These are phyloP conservation scores for Colletotrichum cuscutae DNA, from an alignment of 2,329 filamentous ascomycete genomes.

Conservation along the genomic window DNA sequence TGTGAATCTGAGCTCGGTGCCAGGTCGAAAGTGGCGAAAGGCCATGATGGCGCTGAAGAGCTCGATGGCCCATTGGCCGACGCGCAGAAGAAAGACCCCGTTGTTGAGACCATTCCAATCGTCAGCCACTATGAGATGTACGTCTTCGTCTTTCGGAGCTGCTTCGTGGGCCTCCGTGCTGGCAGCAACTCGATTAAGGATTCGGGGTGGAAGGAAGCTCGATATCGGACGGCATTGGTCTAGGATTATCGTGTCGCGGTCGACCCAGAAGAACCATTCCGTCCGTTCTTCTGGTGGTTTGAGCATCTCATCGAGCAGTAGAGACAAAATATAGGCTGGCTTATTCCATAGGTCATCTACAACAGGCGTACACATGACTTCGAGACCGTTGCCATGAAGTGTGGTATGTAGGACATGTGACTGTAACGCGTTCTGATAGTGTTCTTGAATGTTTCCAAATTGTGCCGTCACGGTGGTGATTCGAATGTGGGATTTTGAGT, in stretches of 20 bases:
- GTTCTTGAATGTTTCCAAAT: conserved; percentile 3
- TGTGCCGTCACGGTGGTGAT: conserved; percentile 29
- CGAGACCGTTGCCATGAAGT: conserved; percentile 42
- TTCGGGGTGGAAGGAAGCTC: conserved; percentile 25
- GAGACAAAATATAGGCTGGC: conserved; percentile 49
- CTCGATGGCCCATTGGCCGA: conserved; percentile 32
- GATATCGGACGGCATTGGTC: conserved; percentile 32
- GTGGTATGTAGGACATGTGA: conserved; percentile 48
- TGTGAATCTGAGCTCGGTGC: conserved; percentile 23
- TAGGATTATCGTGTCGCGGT: conserved; percentile 38
- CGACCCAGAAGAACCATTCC: conserved; percentile 38
- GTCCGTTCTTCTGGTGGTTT: conserved; percentile 31
- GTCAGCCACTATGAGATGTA: conserved; percentile 30
- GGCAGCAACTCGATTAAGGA: background rate
- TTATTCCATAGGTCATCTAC: conserved; percentile 49
- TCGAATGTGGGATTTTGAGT: background rate
- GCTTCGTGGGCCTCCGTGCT: background rate
- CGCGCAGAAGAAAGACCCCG: conserved; percentile 37
- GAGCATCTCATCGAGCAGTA: conserved; percentile 38
- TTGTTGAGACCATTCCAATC: conserved; percentile 38
- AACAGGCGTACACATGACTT: conserved; percentile 45
- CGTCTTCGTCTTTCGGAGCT: background rate
- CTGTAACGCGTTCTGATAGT: conserved; percentile 41
- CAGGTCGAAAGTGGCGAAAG: conserved; percentile 33
- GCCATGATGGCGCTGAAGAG: conserved; percentile 36